A percentile compares a stretch with the other conserved stretches of the same genome.
phyloP scores from a whole-genome alignment of 2,329 filamentous ascomycete genomes.

The Emergomyces orientalis region DNA sequence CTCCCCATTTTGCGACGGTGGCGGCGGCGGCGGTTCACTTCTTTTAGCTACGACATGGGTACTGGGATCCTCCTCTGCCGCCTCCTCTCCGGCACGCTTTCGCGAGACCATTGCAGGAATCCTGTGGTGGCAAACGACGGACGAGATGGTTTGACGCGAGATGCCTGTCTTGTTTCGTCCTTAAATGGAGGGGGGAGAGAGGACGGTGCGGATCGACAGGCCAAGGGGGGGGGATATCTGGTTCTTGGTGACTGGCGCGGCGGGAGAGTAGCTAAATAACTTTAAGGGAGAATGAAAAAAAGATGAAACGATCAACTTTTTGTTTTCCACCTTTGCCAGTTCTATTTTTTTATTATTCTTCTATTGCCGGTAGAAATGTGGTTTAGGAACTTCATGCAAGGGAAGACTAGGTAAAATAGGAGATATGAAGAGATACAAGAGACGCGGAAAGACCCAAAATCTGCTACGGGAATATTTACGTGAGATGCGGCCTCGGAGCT shows the following conservation, averaged over 20 bases:
- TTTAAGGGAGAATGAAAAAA: background rate
- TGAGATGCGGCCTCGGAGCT: background rate
- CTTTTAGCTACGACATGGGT: slow-evolving; percentile 16
- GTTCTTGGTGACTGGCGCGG: background rate
- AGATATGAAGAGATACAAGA: slow-evolving; percentile 14
- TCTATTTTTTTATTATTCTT: background rate
- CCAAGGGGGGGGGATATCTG: background rate
- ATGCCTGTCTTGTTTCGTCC: background rate
- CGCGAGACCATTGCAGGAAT: slow-evolving; percentile 41
- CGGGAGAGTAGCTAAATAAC: background rate
- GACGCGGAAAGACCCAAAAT: slow-evolving; percentile 11
- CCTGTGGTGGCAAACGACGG: background rate
- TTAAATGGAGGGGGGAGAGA: background rate
- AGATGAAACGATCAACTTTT: background rate
- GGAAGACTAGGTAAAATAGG: background rate
- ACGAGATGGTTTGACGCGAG: background rate
- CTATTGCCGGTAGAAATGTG: background rate
- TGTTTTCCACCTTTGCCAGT: background rate
- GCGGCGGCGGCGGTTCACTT: slow-evolving; percentile 21
- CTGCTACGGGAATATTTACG: slow-evolving; percentile 11
- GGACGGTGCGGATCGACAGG: background rate
- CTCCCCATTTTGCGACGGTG: slow-evolving; percentile 26
- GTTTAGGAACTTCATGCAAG: background rate
- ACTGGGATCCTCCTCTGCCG: slow-evolving; percentile 33
- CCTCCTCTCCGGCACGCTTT: slow-evolving; percentile 48